Conservation (phyloP, 192 early-diverging fungal species). For the Globomyces pollinis-pini region DNA sequence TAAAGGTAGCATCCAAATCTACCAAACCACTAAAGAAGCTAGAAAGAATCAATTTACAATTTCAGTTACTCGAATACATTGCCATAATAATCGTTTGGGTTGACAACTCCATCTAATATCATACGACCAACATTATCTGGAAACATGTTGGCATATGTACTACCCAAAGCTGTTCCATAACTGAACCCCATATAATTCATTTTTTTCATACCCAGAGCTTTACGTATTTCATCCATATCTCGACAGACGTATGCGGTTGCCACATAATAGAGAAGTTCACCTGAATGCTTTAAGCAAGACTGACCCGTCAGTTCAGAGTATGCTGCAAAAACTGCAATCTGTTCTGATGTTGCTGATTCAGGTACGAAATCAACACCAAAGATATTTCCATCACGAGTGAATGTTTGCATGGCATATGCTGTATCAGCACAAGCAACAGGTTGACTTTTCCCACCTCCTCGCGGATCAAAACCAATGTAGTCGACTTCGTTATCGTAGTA, state of each 20-base stretch:
- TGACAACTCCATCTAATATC: constrained; percentile 35
- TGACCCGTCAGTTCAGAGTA: background rate
- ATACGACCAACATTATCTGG: constrained; percentile 34
- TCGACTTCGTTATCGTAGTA: constrained; percentile 24
- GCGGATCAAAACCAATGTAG: constrained; percentile 33
- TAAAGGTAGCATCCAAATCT: constrained; percentile 11
- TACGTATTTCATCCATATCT: constrained; percentile 35
- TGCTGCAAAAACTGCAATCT: background rate
- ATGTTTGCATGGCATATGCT: background rate
- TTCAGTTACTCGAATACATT: constrained; percentile 7
- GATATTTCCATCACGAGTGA: background rate
- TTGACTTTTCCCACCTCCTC: constrained; percentile 24
- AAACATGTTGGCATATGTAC: constrained; percentile 43
- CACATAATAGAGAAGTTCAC: constrained; percentile 21
- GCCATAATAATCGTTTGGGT: constrained; percentile 20
- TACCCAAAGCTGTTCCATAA: constrained; percentile 37
- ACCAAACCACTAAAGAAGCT: background rate
- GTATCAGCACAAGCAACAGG: constrained; percentile 12
- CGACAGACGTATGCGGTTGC: constrained; percentile 30
- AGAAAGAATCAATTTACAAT: background rate
- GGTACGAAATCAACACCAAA: background rate
- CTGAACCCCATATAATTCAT: constrained; percentile 35
- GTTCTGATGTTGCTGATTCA: too few species aligned
- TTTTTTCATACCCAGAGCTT: constrained; percentile 24
- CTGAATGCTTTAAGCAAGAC: constrained; percentile 19